Conservation (phyloP, 2,329 filamentous ascomycete species). For the Rhinocladiella mackenziei region DNA sequence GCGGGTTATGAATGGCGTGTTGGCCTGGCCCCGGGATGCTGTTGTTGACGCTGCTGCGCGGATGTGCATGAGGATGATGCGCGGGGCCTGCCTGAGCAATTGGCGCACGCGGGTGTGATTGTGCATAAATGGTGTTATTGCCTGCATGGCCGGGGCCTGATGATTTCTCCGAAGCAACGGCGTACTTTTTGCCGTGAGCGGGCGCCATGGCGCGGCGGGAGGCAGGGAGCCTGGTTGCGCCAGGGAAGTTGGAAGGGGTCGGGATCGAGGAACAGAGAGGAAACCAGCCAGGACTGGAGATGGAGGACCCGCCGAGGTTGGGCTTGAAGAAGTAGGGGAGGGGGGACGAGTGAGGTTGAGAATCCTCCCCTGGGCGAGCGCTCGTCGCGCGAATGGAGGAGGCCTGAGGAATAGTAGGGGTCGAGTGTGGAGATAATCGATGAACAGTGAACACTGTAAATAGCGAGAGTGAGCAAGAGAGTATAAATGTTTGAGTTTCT, state of each 20-base stretch:
- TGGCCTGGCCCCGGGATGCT: too few species aligned
- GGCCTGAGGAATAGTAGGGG: conserved; percentile 1
- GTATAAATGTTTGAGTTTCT: too few species aligned
- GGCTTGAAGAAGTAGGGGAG: conserved; percentile 2
- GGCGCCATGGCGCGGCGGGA: conserved; percentile 21
- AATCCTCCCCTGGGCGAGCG: conserved; percentile 10
- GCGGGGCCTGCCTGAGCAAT: too few species aligned
- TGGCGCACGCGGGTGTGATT: too few species aligned
- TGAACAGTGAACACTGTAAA: conserved; percentile 1
- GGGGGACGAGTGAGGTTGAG: not conserved
- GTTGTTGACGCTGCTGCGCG: conserved; percentile 6
- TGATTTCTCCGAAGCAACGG: conserved; percentile 25
- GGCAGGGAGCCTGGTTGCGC: conserved; percentile 13
- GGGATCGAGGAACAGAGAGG: too few species aligned
- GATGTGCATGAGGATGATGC: conserved; percentile 3
- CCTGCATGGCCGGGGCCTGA: conserved; percentile 8
- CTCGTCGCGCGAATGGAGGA: conserved; percentile 11
- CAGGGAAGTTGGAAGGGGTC: conserved; percentile 18
- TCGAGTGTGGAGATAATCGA: conserved; percentile 5
- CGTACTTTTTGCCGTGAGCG: conserved; percentile 15
- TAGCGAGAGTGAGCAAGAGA: not conserved
- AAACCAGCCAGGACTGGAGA: too few species aligned
- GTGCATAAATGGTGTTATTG: conserved; percentile 8
- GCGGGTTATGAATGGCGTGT: conserved; percentile 10
- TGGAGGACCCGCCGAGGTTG: too few species aligned